A percentile compares a stretch with the other conserved stretches of the same genome.
Conservation (phyloP, 768 basidiomycete genomes). For the Mycena chlorophos region DNA sequence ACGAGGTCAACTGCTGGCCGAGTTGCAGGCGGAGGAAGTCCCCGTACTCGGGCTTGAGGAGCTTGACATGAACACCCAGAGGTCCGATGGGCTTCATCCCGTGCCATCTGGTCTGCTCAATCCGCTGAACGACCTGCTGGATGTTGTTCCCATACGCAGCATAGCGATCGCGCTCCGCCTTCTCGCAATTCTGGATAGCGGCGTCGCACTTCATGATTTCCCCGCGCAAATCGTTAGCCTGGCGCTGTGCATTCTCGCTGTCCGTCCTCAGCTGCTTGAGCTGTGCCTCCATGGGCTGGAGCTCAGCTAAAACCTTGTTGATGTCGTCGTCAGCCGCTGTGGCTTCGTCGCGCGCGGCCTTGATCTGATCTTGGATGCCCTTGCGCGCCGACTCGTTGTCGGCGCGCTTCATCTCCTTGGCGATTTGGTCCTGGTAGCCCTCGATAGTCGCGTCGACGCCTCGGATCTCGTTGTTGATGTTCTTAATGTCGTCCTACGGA, state of each 20-base stretch:
- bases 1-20: slow-evolving; percentile 58
- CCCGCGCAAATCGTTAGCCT: slow-evolving; percentile 33
- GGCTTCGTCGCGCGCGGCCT: slow-evolving; percentile 43
- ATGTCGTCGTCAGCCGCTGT: slow-evolving; percentile 37
- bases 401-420: slow-evolving; percentile 49
- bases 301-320: slow-evolving; percentile 24
- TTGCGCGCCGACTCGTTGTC: slow-evolving; percentile 66
- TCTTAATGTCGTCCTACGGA: slow-evolving; percentile 49
- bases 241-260: slow-evolving; percentile 39
- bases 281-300: slow-evolving; percentile 31
- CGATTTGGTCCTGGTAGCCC: slow-evolving; percentile 50
- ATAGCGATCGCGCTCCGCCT: slow-evolving; percentile 57
- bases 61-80: slow-evolving; percentile 74
- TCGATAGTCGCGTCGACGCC: slow-evolving; percentile 35
- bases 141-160: slow-evolving; percentile 66
- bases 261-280: slow-evolving; percentile 33
- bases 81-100: slow-evolving; percentile 76
- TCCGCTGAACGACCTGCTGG: slow-evolving; percentile 53
- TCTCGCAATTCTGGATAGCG: slow-evolving; percentile 50
- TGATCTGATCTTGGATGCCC: slow-evolving; percentile 52
- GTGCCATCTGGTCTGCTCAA: slow-evolving; percentile 55
- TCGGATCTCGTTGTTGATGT: slow-evolving; percentile 45
- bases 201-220: slow-evolving; percentile 48
- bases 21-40: slow-evolving; percentile 65
- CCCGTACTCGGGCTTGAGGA: slow-evolving; percentile 70